Evolutionary conservation across 805 yeast genomes (phyloP), one percentile per base, ranked within the genome.

Genomic region (Schwanniomyces vanrijiae): DNA sequence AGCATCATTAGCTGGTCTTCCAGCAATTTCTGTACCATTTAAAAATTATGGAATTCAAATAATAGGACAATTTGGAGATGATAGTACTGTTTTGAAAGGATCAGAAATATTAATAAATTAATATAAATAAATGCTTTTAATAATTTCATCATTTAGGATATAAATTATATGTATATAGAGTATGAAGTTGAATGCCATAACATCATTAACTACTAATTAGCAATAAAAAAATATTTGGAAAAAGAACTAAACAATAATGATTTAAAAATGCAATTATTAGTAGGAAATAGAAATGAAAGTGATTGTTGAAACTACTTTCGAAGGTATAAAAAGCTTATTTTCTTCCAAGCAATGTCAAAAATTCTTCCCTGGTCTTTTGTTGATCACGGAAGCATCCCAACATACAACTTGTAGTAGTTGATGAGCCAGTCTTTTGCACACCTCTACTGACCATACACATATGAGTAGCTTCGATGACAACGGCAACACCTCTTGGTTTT

Each of bases 381-480:
- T 90, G 90, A 46, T 84, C 87, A 61, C 97, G 80, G 76, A 94
- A 94, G 55, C 96, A 88, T 8, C 99, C 99, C 58, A 94, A 78
- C 97, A 94, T 92, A 63, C 98, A 92, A 60, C 96, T 88, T 16
- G 99, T 94, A 28, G 90, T 84, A 2, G 99, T 94, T 16, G 88
- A 80, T 16, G 96, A 87, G 1, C 98, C 97, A 0, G 96, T 83
- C 68, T 94, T 94, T 67, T 94, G 97, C 22, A 94, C 89, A 47
- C 99, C 99, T 63, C 99, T 81, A 65, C 96, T 89, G 22, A 92
- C 98, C 99, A 94, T 94, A 68, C 99, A 94, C 99, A 94, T 94
- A 65, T 94, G 99, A 2, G 92, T 82, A 16, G 97, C 97, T 69
- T 94, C 99, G 60, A 94, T 90, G 22, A 94, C 98, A 35, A 94